A percentile compares a stretch with the other conserved stretches of the same genome.
Evolutionary conservation across 2,329 filamentous ascomycete genomes (phyloP).

Genomic region (Alternaria burnsii): DNA sequence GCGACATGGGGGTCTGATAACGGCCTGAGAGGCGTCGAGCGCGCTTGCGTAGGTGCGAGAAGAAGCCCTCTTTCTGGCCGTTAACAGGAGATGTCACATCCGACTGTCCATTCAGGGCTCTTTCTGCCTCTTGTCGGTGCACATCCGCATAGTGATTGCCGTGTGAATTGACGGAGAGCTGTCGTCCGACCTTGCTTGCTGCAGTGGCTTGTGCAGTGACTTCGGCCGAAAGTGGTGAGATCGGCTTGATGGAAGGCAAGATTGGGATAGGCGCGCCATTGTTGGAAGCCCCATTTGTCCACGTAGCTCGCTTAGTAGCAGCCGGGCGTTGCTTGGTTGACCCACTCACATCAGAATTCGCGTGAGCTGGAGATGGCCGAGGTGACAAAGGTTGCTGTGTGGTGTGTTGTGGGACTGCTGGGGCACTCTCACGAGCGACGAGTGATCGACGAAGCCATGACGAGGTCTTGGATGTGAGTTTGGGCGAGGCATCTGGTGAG

Average conservation of each 20-base stretch:
- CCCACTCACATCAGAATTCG: slow-evolving; percentile 55
- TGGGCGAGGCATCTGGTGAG: slow-evolving; percentile 64
- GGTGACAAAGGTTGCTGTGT: slow-evolving; percentile 53
- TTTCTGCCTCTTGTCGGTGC: slow-evolving; percentile 89
- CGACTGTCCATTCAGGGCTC: slow-evolving; percentile 82
- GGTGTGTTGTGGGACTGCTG: slow-evolving; percentile 62
- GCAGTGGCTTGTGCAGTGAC: slow-evolving; percentile 85
- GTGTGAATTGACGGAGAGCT: slow-evolving; percentile 89
- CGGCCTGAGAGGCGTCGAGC: slow-evolving; percentile 91
- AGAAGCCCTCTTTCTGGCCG: slow-evolving; percentile 93
- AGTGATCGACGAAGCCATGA: slow-evolving; percentile 96
- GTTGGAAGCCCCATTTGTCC: slow-evolving; percentile 80
- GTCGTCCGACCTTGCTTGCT: slow-evolving; percentile 90
- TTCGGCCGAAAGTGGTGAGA: slow-evolving; percentile 94
- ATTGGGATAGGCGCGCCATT: slow-evolving; percentile 94
- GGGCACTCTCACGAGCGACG: slow-evolving; percentile 77
- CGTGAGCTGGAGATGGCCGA: slow-evolving; percentile 54
- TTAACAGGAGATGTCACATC: slow-evolving; percentile 79
- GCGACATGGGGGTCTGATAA: slow-evolving; percentile 81
- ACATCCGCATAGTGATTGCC: slow-evolving; percentile 92
- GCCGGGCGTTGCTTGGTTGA: slow-evolving; percentile 64
- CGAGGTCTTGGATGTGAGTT: slow-evolving; percentile 78
- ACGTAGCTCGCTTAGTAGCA: slow-evolving; percentile 85
- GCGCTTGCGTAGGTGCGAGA: slow-evolving; percentile 93
- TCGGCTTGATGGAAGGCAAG: slow-evolving; percentile 89